These are phyloP conservation scores for Ceratocystis ficicola DNA, from an alignment of 2,329 filamentous ascomycete species.

Conservation along the genomic window DNA sequence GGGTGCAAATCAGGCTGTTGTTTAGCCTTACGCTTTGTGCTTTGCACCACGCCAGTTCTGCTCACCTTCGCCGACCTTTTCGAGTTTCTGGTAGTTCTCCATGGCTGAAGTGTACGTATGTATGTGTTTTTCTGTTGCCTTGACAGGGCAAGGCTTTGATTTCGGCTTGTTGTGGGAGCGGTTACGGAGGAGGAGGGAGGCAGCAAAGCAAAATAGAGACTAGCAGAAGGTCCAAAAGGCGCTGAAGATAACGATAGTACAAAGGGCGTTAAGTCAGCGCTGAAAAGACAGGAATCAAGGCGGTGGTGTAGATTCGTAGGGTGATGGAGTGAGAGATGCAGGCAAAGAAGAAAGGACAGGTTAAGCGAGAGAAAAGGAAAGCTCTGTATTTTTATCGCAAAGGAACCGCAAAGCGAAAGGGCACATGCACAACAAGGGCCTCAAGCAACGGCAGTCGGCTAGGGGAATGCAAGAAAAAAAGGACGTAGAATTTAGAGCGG, in stretches of 20 bases:
- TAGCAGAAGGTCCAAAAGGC: neutral
- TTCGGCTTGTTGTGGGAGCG: no score
- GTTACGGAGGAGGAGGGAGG: neutral
- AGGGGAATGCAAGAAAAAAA: neutral
- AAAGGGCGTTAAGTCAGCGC: neutral
- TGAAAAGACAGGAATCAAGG: no score
- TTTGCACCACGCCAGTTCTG: neutral
- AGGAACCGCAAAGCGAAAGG: neutral
- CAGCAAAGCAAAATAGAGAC: neutral
- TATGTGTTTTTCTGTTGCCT: slow-evolving; percentile 20
- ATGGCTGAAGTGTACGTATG: slow-evolving; percentile 30
- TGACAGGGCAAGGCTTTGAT: neutral
- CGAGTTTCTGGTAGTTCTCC: slow-evolving; percentile 94
- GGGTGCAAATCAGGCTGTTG: neutral
- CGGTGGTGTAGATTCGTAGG: no score
- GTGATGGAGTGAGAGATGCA: neutral
- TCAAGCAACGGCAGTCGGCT: neutral
- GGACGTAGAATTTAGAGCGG: neutral
- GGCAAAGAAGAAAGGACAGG: slow-evolving; percentile 12
- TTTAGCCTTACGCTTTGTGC: neutral
- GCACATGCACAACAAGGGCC: slow-evolving; percentile 1
- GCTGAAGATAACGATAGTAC: neutral
- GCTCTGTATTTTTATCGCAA: slow-evolving; percentile 4
- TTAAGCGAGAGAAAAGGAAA: slow-evolving; percentile 21
- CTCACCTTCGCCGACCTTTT: slow-evolving; percentile 89